A percentile compares a stretch with the other conserved stretches of the same genome.
Evolutionary conservation across 2,329 filamentous ascomycete genomes (phyloP).

Genomic region (Penicillium sp.): DNA sequence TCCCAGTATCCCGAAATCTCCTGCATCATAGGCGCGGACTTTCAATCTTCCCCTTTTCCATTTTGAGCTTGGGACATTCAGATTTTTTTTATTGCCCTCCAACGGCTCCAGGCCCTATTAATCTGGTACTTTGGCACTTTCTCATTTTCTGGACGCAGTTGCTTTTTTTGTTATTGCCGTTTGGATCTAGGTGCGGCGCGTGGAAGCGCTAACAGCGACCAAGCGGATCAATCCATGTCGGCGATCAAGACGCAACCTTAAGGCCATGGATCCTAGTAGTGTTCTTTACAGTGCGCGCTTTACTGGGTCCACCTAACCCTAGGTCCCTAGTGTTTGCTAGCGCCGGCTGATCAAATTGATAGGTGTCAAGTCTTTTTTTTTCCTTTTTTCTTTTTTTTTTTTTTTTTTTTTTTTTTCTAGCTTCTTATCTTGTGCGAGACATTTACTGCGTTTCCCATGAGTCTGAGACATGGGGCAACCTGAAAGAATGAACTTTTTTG

Average conservation of each 20-base stretch:
- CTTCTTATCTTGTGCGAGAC: conserved; percentile 4
- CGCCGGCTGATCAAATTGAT: conserved; percentile 24
- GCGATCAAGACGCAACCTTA: conserved; percentile 19
- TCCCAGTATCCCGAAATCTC: conserved; percentile 13
- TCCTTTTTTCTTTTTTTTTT: conserved; percentile 1
- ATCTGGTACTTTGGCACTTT: not conserved
- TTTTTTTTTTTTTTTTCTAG: not conserved
- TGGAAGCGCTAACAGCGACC: conserved; percentile 16
- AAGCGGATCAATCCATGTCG: conserved; percentile 17
- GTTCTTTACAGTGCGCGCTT: conserved; percentile 11
- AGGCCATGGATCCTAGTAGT: conserved; percentile 16
- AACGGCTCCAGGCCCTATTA: not conserved
- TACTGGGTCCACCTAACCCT: conserved; percentile 5
- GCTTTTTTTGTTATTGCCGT: conserved; percentile 17
- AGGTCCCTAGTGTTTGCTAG: conserved; percentile 9
- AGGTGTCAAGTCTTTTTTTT: conserved; percentile 17
- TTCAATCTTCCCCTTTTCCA: not conserved
- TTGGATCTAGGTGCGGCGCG: conserved; percentile 20
- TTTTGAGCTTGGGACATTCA: conserved; percentile 6
- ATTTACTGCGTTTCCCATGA: conserved; percentile 6
- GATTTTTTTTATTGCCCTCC: not conserved
- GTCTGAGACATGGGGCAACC: conserved; percentile 11
- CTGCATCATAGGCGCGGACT: conserved; percentile 8
- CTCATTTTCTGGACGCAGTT: conserved; percentile 14
- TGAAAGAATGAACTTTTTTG: not conserved